Evolutionary conservation across 805 yeast species (phyloP).

Genomic region (Candida tibetensis): DNA sequence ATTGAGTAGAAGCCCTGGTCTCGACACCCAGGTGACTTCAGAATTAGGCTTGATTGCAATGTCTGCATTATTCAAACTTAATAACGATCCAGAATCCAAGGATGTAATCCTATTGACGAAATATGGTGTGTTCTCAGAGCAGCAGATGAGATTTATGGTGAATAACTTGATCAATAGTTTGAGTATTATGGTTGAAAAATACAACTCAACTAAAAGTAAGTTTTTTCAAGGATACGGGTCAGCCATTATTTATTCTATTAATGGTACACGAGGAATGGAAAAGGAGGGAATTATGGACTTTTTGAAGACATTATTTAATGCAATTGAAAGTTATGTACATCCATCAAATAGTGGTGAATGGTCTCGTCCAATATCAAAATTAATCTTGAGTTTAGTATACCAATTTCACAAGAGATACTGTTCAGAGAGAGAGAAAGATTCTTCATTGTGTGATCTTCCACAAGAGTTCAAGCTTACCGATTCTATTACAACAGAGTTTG

Average conservation of each 20-base stretch:
- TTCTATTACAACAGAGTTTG: conserved; percentile 40
- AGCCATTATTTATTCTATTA: conserved; percentile 58
- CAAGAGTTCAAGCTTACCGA: conserved; percentile 33
- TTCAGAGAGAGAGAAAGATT: conserved; percentile 43
- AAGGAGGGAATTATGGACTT: conserved; percentile 48
- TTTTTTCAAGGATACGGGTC: conserved; percentile 44
- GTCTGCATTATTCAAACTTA: conserved; percentile 37
- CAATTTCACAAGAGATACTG: conserved; percentile 58
- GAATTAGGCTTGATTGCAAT: conserved; percentile 61
- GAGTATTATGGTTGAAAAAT: conserved; percentile 47
- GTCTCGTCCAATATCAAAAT: conserved; percentile 67
- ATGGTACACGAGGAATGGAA: conserved; percentile 44
- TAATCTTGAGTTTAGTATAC: conserved; percentile 57
- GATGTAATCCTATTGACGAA: conserved; percentile 35
- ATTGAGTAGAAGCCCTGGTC: conserved; percentile 43
- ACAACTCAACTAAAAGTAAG: conserved; percentile 41
- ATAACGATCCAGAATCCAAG: conserved; percentile 16
- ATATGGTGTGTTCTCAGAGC: conserved; percentile 61
- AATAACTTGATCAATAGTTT: conserved; percentile 49
- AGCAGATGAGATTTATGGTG: conserved; percentile 59
- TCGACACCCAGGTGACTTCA: conserved; percentile 65
- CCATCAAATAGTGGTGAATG: conserved; percentile 94
- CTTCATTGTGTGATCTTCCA: conserved; percentile 24
- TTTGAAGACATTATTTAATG: conserved; percentile 55
- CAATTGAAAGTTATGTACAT: conserved; percentile 79